A percentile compares a stretch with the other conserved stretches of the same genome.
phyloP scores from a whole-genome alignment of 2,329 filamentous ascomycete genomes.

The Fusarium fujikuroi region DNA sequence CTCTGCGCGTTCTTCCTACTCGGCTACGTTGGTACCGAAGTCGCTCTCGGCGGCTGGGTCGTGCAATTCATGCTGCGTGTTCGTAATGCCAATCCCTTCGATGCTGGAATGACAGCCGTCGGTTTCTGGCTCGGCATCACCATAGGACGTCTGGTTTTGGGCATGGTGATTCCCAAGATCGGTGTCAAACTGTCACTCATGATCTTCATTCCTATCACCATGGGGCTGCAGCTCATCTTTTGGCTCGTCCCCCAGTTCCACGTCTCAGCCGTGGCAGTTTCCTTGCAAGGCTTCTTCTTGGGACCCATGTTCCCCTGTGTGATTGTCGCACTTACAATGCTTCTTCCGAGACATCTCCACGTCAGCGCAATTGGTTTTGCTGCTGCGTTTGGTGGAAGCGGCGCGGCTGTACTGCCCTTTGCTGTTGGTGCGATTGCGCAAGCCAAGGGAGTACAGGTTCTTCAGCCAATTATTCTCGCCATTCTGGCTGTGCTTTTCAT shows the following conservation, averaged over 20 bases:
- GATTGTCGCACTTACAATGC: conserved; percentile 75
- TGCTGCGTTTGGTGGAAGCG: conserved; percentile 77
- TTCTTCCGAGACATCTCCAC: conserved; percentile 76
- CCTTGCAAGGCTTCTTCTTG: conserved; percentile 80
- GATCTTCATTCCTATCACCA: conserved; percentile 70
- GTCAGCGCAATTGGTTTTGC: conserved; percentile 82
- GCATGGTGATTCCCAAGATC: conserved; percentile 58
- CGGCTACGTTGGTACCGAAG: conserved; percentile 80
- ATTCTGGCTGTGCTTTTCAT: conserved; percentile 57
- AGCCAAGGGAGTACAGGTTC: conserved; percentile 62
- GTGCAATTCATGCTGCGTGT: conserved; percentile 84
- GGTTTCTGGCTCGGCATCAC: conserved; percentile 87
- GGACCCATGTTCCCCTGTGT: conserved; percentile 81
- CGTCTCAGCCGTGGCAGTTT: conserved; percentile 76
- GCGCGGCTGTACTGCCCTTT: conserved; percentile 73
- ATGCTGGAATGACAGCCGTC: conserved; percentile 78
- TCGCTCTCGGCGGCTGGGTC: conserved; percentile 85
- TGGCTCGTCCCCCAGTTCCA: conserved; percentile 85
- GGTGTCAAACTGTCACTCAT: conserved; percentile 74
- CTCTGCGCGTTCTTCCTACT: conserved; percentile 76
- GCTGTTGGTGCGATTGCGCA: conserved; percentile 74
- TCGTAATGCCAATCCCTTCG: conserved; percentile 72
- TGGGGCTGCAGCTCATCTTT: conserved; percentile 76
- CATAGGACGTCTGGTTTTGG: conserved; percentile 62
- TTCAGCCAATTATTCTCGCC: conserved; percentile 66